These are phyloP conservation scores for Sechiopsis laciniata DNA, from an alignment of 306 rosid species.

Conservation along the genomic window DNA sequence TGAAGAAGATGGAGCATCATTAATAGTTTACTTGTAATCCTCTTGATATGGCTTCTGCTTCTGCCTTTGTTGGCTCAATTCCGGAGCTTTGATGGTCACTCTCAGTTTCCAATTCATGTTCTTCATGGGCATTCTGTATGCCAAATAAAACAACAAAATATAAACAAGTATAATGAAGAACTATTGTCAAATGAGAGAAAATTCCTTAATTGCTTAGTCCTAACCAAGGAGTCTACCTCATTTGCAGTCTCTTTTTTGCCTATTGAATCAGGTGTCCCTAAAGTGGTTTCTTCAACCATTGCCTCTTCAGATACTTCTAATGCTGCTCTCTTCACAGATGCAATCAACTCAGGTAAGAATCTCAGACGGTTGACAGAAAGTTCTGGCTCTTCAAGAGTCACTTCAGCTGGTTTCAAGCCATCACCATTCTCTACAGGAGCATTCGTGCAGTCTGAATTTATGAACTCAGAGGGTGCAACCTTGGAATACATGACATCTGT, in stretches of 20 bases:
- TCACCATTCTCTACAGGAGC: slow-evolving; percentile 32
- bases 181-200: slow-evolving; percentile 13
- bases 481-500: slow-evolving; percentile 28
- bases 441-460: slow-evolving; percentile 29
- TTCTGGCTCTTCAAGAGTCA: slow-evolving; percentile 38
- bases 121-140: slow-evolving; percentile 60
- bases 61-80: slow-evolving; percentile 94
- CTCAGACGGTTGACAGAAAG: slow-evolving; percentile 44
- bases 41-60: slow-evolving; percentile 85
- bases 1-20: slow-evolving; percentile 11
- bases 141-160: slow-evolving; percentile 28
- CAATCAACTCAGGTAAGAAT: slow-evolving; percentile 79
- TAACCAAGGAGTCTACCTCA: slow-evolving; percentile 56
- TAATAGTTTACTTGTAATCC: slow-evolving; percentile 74
- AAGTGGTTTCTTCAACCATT: slow-evolving; percentile 38
- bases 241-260: slow-evolving; percentile 43
- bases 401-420: slow-evolving; percentile 35
- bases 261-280: slow-evolving; percentile 29
- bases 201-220: slow-evolving; percentile 27
- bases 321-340: slow-evolving; percentile 70
- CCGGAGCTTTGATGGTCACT: slow-evolving; percentile 50
- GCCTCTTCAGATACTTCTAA: slow-evolving; percentile 57
- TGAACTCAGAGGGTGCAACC: slow-evolving; percentile 30
- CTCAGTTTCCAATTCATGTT: slow-evolving; percentile 60
- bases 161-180: slow-evolving; percentile 16